phyloP scores from a whole-genome alignment of 805 yeast species.

The Saccharomycopsis sp. region DNA sequence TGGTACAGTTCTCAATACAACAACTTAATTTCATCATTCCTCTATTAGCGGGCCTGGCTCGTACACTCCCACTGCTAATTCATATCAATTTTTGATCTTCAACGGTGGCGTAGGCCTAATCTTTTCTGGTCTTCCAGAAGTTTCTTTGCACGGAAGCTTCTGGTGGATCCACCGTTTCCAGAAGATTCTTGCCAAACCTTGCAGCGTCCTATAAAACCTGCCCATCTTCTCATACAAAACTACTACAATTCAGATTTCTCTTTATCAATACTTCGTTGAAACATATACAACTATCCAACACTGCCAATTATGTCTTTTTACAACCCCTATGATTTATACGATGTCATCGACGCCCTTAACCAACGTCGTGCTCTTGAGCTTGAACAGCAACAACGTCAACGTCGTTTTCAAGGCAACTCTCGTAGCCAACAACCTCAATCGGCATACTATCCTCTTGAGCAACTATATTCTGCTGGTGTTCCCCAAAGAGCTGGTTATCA shows the following conservation, averaged over 20 bases:
- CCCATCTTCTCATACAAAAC: background rate
- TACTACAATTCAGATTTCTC: background rate
- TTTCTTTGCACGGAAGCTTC: background rate
- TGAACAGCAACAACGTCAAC: no score
- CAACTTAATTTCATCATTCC: no score
- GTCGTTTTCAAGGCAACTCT: no score
- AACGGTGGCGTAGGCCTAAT: no score
- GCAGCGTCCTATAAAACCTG: background rate
- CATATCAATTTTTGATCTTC: no score
- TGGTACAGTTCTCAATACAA: no score
- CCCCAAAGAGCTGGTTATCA: no score
- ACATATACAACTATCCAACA: background rate
- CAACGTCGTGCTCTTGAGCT: slow-evolving; percentile 4
- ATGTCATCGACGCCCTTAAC: slow-evolving; percentile 4
- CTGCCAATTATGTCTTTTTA: slow-evolving; percentile 9
- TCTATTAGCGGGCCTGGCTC: no score
- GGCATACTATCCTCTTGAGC: no score
- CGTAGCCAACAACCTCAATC: no score
- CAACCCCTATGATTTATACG: slow-evolving; percentile 11
- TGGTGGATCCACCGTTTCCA: background rate
- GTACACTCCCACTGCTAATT: no score
- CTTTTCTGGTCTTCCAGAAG: background rate
- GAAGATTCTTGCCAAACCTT: background rate
- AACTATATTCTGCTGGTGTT: no score
- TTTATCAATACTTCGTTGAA: background rate